Base-by-base conservation (phyloP, 2,329 filamentous ascomycete genomes). In the Colletotrichum plurivorum region DNA sequence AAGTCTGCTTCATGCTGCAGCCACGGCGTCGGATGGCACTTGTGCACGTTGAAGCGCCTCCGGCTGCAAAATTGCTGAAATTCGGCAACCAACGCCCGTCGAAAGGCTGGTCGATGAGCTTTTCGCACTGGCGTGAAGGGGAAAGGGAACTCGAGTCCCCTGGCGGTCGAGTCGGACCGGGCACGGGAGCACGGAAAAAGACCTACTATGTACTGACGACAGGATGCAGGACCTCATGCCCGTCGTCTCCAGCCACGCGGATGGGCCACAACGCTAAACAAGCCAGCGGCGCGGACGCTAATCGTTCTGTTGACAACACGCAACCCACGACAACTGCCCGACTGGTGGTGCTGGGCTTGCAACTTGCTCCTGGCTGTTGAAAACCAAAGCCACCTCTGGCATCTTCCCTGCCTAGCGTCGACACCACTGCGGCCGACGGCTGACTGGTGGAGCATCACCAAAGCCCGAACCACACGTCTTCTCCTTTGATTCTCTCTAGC, bases 371-470 rank as follows among this genome's bases (percentile, higher is more conserved):
- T 20, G 46, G 12, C 16, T 22, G 12, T 22, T 22, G 12, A 46
- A 46, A 20, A 45, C 22, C 36, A 52, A 36, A 25, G 49, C 46
- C 48, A n/a, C 46, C 31, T 61, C 45, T 63, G 46, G 18, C 39
- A 22, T 54, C 48, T 54, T 41, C 46, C 53, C 48, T 59, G 48
- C n/a, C 54, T 68, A 64, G 65, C 48, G 60, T 59, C 25, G n/a
- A 64, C 49, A 51, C 48, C 25, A 64, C 60, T 54, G 60, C 41
- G 39, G 48, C 54, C 49, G 65, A 58, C 54, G 46, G 48, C 65
- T 58, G 65, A 64, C 65, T 59, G 65, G 65, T 59, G 65, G 65
- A 64, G 48, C 55, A 54, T 54, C 55, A 48, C 61, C 54, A 54
- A 64, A 43, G 16, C 65, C 61, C 18, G 65, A 60, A 54, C 31